Conservation (phyloP, 495 filamentous ascomycete species). For the Penicillium coffeae region DNA sequence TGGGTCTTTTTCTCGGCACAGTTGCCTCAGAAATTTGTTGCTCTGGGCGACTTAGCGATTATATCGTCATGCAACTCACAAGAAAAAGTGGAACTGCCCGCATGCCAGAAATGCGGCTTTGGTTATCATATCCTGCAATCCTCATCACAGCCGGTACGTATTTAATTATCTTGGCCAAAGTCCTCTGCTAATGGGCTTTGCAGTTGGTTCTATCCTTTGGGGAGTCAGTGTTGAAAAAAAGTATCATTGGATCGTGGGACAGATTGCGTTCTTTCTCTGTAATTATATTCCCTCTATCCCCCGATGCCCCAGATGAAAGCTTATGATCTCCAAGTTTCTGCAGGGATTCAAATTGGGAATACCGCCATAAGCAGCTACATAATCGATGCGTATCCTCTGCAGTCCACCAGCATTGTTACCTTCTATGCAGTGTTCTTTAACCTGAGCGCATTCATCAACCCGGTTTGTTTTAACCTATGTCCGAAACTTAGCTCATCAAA, state of each 20-base stretch:
- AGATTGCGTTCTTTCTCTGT: conserved; percentile 55
- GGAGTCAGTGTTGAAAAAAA: conserved; percentile 52
- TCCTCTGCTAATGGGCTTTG: not conserved
- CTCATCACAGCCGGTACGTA: conserved; percentile 42
- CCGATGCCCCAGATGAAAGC: not conserved
- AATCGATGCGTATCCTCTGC: conserved; percentile 55
- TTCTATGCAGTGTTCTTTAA: conserved; percentile 63
- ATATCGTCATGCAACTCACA: conserved; percentile 44
- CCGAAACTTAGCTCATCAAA: not conserved
- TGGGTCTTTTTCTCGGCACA: conserved; percentile 56
- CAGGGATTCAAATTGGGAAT: conserved; percentile 61
- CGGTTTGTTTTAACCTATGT: conserved; percentile 22
- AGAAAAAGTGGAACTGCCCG: conserved; percentile 44
- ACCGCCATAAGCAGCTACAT: conserved; percentile 54
- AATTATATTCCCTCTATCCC: not conserved
- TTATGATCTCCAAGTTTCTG: conserved; percentile 37
- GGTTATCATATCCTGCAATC: conserved; percentile 56
- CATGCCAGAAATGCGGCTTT: conserved; percentile 56
- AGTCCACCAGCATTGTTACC: conserved; percentile 56
- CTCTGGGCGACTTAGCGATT: conserved; percentile 54
- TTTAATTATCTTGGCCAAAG: not conserved
- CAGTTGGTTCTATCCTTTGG: conserved; percentile 49
- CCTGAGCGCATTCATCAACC: conserved; percentile 45
- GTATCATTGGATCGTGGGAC: conserved; percentile 60
- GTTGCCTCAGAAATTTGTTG: conserved; percentile 50